Conservation (phyloP, 2,329 filamentous ascomycete species). For the Alternaria burnsii region DNA sequence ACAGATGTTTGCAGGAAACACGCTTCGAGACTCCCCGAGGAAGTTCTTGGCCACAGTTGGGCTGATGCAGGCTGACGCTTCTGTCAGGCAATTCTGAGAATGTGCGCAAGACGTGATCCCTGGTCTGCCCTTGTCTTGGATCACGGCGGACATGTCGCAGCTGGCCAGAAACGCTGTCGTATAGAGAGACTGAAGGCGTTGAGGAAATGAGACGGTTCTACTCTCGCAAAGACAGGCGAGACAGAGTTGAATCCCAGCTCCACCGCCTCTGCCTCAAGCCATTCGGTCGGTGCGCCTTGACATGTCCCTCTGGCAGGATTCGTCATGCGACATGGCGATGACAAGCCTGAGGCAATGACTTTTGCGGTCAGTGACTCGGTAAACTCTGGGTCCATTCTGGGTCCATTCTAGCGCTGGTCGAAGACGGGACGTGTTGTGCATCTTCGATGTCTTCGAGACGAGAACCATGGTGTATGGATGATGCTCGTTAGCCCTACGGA, state of each 20-base stretch:
- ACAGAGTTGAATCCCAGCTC: neutral
- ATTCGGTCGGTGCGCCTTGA: conserved; percentile 5
- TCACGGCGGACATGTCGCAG: conserved; percentile 6
- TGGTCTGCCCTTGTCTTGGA: conserved; percentile 7
- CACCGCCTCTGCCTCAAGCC: neutral
- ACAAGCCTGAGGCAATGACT: neutral
- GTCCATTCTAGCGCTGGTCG: neutral
- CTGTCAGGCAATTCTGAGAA: conserved; percentile 8
- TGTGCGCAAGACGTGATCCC: conserved; percentile 1
- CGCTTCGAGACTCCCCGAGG: conserved; percentile 35
- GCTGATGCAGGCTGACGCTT: conserved; percentile 24
- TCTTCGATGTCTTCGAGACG: neutral
- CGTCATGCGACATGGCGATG: conserved; percentile 5
- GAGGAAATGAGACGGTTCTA: conserved; percentile 3
- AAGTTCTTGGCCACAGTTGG: conserved; percentile 26
- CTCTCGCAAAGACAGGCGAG: conserved; percentile 4
- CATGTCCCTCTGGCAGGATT: conserved; percentile 1
- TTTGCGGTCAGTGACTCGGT: conserved; percentile 5
- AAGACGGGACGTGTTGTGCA: conserved; percentile 12
- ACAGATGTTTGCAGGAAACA: conserved; percentile 27
- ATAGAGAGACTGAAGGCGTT: conserved; percentile 6
- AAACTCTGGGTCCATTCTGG: neutral
- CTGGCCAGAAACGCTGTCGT: neutral
- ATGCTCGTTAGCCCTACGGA: neutral
- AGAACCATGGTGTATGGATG: conserved; percentile 2